Evolutionary conservation across 1,284 basidiomycete genomes (phyloP).

Genomic region (Caloboletus firmus): DNA sequence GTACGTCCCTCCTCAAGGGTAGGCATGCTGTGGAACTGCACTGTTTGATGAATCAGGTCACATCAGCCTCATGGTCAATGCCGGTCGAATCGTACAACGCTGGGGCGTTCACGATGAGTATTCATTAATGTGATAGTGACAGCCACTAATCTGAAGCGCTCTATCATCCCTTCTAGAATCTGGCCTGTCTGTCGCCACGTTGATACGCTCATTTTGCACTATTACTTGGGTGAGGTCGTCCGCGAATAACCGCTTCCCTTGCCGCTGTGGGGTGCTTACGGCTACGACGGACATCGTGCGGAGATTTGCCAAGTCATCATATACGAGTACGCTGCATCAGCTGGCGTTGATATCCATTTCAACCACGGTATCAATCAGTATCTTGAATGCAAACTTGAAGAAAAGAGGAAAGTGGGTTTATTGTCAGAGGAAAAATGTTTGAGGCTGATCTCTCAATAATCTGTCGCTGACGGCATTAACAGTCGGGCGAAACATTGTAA

Average conservation of each 20-base stretch:
- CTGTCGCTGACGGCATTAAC: conserved; percentile 31
- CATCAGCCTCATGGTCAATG: conserved; percentile 2
- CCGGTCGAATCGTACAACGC: conserved; percentile 4
- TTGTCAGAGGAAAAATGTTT: conserved; percentile 15
- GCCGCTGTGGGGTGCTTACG: conserved; percentile 9
- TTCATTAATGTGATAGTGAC: conserved; percentile 23
- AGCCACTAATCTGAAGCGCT: conserved; percentile 11
- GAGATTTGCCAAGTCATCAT: conserved; percentile 17
- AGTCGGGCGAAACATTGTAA: conserved; percentile 21
- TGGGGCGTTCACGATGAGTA: conserved; percentile 8
- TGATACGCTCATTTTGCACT: conserved; percentile 12
- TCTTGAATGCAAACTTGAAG: conserved; percentile 22
- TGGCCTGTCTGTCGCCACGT: conserved; percentile 8
- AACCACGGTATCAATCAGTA: conserved; percentile 13
- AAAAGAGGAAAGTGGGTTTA: conserved; percentile 12
- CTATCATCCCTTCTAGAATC: conserved; percentile 27
- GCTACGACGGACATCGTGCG: conserved; percentile 21
- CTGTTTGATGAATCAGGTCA: conserved; percentile 3
- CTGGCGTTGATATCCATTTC: conserved; percentile 8
- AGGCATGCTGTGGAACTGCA: conserved; percentile 5
- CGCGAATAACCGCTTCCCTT: conserved; percentile 10
- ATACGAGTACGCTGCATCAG: conserved; percentile 4
- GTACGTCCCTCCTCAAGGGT: neutral
- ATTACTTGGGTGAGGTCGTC: conserved; percentile 11
- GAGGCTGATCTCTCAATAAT: conserved; percentile 29